These are phyloP conservation scores for Pythium monospermum DNA, from an alignment of 352 stramenopile species.

Conservation along the genomic window DNA sequence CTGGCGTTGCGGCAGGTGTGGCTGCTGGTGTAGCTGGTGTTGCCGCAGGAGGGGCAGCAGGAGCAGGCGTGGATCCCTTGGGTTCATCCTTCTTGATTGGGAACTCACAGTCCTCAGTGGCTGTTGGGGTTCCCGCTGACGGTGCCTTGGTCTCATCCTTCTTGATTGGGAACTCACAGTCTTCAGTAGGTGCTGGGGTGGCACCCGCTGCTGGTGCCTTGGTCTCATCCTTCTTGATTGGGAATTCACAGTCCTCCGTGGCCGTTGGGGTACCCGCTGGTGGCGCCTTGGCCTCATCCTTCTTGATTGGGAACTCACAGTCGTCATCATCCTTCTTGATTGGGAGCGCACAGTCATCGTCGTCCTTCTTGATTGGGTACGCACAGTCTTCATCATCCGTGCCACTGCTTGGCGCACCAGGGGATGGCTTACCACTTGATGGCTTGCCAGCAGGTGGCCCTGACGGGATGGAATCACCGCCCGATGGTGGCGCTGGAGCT, in stretches of 20 bases:
- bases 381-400: slow-evolving; percentile 14
- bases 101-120: slow-evolving; percentile 15
- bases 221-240: slow-evolving; percentile 13
- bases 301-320: slow-evolving; percentile 10
- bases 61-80: not conserved
- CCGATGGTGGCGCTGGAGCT: not conserved
- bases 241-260: slow-evolving; percentile 19
- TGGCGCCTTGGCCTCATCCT: too few species aligned
- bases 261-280: too few species aligned
- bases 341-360: slow-evolving; percentile 18
- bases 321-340: slow-evolving; percentile 20
- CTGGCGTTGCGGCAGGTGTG: not conserved
- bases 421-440: too few species aligned
- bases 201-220: not conserved
- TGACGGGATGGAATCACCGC: not conserved
- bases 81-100: slow-evolving; percentile 4
- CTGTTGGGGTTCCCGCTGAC: not conserved
- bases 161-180: slow-evolving; percentile 14
- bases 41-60: not conserved
- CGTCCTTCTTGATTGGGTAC: slow-evolving; percentile 14
- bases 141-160: not conserved
- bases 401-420: slow-evolving; percentile 13
- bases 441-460: slow-evolving; percentile 3
- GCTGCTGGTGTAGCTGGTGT: not conserved
- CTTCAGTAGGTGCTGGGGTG: slow-evolving; percentile 3